Evolutionary conservation across 2,329 filamentous ascomycete genomes (phyloP), one percentile per base, ranked within the genome.

Genomic region (Alternaria infectoria): DNA sequence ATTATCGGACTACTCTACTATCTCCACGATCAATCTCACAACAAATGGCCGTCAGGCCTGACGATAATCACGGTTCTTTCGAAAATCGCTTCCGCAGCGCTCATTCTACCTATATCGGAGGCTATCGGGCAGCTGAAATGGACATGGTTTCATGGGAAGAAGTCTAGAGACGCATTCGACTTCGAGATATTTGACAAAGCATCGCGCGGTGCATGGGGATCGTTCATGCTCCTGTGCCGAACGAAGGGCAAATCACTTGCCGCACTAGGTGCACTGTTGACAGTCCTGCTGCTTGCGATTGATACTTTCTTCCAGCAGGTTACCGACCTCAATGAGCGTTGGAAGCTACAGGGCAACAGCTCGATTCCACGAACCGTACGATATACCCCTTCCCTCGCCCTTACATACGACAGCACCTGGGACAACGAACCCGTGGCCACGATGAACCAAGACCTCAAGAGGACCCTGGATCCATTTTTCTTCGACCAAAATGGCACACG

Each of bases 221-320:
- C 71, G 1, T 44, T 72, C 2, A 25, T 75, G 13, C 63, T 76
- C 0, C 45, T 72, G 5, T 59, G 64, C 8, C 65, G 69, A 4
- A 73, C 65, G 2, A 74, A 64, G 56, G 68, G 70, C 13, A 69
- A 49, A 30, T 68, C 70, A 3, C 52, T 77, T 2, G 67, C 70
- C 25, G 63, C 69, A 1, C 6, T 73, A 10, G 70, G 70, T 6
- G 72, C 73, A 1, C 32, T 67, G 3, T 28, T 76, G 11, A 76
- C 67, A 5, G 17, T 73, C 2, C 23, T 73, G 0, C 44, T 70
- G 4, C 65, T 76, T 4, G 74, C 69, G 0, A 67, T 71, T 9
- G 75, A 77, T 28, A 70, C 74, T 2, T 76, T 77, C 32, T 77
- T 77, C 26, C 76, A 78, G 28, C 74, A 77, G 40, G 69, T 79